Conservation (phyloP, 192 early-diverging fungal species). For the Haplosporangium gracile region DNA sequence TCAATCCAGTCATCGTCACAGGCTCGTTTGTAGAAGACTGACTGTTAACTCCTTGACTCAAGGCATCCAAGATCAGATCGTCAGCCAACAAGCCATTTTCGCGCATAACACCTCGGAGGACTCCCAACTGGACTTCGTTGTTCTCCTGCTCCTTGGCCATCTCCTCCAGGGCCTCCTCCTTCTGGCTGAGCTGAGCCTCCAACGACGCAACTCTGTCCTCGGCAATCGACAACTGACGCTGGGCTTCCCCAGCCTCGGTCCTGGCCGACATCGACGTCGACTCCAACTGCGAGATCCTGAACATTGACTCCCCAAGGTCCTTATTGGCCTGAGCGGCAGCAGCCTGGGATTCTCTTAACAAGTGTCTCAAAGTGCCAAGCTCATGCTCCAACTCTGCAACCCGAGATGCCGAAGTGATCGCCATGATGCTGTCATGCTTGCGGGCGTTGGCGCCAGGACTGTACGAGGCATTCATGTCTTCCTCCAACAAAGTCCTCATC, state of each 20-base stretch:
- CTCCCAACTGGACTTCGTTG: slow-evolving; percentile 64
- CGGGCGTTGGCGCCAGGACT: slow-evolving; percentile 39
- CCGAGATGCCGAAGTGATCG: slow-evolving; percentile 44
- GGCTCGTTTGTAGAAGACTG: slow-evolving; percentile 1
- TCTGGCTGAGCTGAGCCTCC: slow-evolving; percentile 55
- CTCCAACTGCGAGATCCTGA: slow-evolving; percentile 63
- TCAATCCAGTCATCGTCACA: slow-evolving; percentile 25
- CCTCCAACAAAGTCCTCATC: slow-evolving; percentile 57
- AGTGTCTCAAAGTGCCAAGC: slow-evolving; percentile 48
- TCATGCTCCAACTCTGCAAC: slow-evolving; percentile 59
- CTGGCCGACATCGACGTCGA: slow-evolving; percentile 58
- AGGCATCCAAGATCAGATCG: slow-evolving; percentile 49
- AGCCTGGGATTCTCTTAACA: slow-evolving; percentile 48
- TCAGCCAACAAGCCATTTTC: slow-evolving; percentile 63
- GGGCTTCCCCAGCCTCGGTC: slow-evolving; percentile 53
- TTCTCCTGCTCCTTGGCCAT: slow-evolving; percentile 66
- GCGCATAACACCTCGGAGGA: slow-evolving; percentile 63
- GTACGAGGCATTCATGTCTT: slow-evolving; percentile 59
- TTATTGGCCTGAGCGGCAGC: slow-evolving; percentile 52
- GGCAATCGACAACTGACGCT: slow-evolving; percentile 54
- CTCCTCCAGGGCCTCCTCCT: slow-evolving; percentile 60
- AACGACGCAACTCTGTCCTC: slow-evolving; percentile 58
- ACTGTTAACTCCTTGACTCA: slow-evolving; percentile 27
- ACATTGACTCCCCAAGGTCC: slow-evolving; percentile 55
- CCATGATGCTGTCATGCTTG: slow-evolving; percentile 54